Evolutionary conservation across 805 yeast genomes (phyloP), one percentile per base, ranked within the genome.

Genomic region (Suhomyces xylopsoci): DNA sequence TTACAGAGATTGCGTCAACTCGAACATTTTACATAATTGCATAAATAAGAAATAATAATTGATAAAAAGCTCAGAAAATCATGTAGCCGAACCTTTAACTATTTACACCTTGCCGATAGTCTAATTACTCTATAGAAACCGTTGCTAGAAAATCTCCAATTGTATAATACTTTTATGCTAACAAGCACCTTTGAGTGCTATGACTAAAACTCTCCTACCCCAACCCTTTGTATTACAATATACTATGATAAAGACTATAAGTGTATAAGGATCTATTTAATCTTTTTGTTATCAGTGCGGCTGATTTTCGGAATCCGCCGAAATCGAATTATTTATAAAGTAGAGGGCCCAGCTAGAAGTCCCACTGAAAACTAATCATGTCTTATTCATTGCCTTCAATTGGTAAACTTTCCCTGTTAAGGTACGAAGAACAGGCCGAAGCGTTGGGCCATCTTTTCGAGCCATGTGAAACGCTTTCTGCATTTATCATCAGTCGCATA

Each of bases 401-500:
- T 4, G 14, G n/a, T 17, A 22, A n/a, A 20, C n/a, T 52, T n/a
- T 9, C 7, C 14, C 26, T 14, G 36, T 61, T 74, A 12, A 12
- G 68, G 1, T 43, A 49, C 1, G 50, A 51, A 2, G 67, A 69
- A 38, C 69, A 78, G 54, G 65, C 56, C 3, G 73, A 71, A 46
- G 71, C 81, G 0, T 62, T 87, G 34, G 80, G 79, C 49, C 81
- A 79, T 50, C 68, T 86, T n/a, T 86, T 87, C 60, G 92, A 86
- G 65, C 86, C 83, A 7, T 85, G 90, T 63, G 68, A 69, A 1
- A 73, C 84, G 1, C 48, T 76, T 70, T 51, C 77, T 59, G n/a
- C 55, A 48, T 51, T 75, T 56, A 51, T 69, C 67, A 41, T 60
- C 56, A 45, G 79, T 67, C 22, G 60, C 44, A 54, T 72, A 55